phyloP scores from a whole-genome alignment of 805 yeast species.

The Ogataea pini region DNA sequence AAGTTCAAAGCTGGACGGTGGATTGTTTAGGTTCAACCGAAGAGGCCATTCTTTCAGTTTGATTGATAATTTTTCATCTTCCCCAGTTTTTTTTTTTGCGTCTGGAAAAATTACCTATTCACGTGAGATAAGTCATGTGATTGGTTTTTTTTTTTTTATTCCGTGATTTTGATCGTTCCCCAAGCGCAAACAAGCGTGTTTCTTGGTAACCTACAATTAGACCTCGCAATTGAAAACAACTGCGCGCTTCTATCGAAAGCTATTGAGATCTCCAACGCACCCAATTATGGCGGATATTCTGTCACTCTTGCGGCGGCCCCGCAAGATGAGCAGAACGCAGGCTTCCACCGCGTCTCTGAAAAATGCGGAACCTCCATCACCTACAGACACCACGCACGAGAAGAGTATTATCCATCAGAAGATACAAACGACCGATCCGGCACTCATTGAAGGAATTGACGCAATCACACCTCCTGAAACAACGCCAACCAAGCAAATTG shows the following conservation, averaged over 20 bases:
- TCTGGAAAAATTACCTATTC: background rate
- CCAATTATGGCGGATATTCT: constrained; percentile 5
- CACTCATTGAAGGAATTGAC: background rate
- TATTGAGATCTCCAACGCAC: no score
- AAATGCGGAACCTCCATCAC: background rate
- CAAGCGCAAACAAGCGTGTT: background rate
- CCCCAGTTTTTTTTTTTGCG: constrained; percentile 2
- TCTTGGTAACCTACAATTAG: no score
- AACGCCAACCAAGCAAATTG: constrained; percentile 6
- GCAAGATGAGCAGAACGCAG: background rate
- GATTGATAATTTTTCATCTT: background rate
- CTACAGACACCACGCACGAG: background rate
- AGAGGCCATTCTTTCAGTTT: no score
- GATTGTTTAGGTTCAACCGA: background rate
- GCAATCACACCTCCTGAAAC: constrained; percentile 17
- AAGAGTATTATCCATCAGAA: background rate
- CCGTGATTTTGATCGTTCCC: background rate
- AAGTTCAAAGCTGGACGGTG: background rate
- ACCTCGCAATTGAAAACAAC: no score
- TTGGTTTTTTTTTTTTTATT: background rate
- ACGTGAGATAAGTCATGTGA: background rate
- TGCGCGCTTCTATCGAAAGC: no score
- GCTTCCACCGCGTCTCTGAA: background rate
- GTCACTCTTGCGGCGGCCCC: constrained; percentile 3
- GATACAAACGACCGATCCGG: background rate